Evolutionary conservation across 176 grass and related monocot genomes (phyloP).

Genomic region (Raddia guianensis): DNA sequence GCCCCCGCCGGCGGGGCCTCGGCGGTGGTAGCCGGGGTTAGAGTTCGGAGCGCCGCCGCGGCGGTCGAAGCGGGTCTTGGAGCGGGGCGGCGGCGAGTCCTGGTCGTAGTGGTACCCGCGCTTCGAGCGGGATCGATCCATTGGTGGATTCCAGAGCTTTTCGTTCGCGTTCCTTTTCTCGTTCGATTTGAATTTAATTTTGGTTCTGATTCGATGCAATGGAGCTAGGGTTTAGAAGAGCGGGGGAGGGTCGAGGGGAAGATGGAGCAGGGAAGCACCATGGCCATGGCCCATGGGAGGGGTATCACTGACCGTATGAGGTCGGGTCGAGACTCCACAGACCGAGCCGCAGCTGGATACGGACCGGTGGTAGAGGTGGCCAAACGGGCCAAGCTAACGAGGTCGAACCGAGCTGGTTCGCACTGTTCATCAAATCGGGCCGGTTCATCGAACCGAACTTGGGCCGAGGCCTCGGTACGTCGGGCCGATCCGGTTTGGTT

Average conservation of each 20-base stretch:
- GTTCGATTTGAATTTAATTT: constrained; percentile 37
- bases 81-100: constrained; percentile 77
- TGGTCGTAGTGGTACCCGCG: constrained; percentile 74
- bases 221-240: constrained; percentile 49
- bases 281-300: no score
- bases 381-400: no score
- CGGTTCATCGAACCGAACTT: no score
- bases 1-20: constrained; percentile 32
- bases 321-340: no score
- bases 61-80: constrained; percentile 80
- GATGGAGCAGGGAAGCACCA: background rate
- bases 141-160: constrained; percentile 25
- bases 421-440: no score
- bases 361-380: no score
- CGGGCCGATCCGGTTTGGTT: no score
- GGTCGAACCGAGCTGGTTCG: no score
- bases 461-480: no score
- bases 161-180: background rate
- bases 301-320: no score
- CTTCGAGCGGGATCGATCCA: constrained; percentile 92
- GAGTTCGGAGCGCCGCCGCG: constrained; percentile 53
- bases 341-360: no score
- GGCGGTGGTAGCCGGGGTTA: constrained; percentile 51
- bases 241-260: background rate
- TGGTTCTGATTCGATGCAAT: background rate